These are phyloP conservation scores for Hypoxylon subgilvum DNA, from an alignment of 495 filamentous ascomycete genomes.

Conservation along the genomic window DNA sequence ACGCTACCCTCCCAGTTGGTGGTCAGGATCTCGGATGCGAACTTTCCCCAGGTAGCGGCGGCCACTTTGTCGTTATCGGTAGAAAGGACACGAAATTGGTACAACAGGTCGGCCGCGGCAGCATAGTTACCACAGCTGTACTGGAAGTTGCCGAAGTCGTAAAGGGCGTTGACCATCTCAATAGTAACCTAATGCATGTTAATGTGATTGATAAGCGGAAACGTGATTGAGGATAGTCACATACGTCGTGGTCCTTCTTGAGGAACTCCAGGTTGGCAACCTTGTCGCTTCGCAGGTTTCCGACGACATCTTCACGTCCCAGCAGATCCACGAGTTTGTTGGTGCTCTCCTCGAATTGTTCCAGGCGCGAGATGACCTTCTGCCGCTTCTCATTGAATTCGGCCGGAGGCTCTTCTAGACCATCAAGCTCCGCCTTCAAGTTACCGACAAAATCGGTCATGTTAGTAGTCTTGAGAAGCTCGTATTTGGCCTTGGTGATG, in stretches of 20 bases:
- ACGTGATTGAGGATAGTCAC: conserved; percentile 22
- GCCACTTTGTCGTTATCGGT: conserved; percentile 97
- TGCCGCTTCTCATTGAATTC: conserved; percentile 88
- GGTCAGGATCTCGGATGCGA: conserved; percentile 90
- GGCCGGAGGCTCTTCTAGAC: conserved; percentile 74
- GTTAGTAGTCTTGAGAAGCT: conserved; percentile 92
- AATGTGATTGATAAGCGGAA: conserved; percentile 18
- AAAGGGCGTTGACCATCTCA: conserved; percentile 93
- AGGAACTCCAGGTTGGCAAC: conserved; percentile 94
- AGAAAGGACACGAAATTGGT: conserved; percentile 94
- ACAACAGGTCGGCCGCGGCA: conserved; percentile 85
- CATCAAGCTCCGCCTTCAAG: conserved; percentile 84
- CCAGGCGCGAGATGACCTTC: conserved; percentile 80
- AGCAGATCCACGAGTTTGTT: conserved; percentile 83
- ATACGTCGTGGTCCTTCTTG: conserved; percentile 87
- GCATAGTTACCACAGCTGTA: conserved; percentile 94
- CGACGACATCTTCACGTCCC: conserved; percentile 83
- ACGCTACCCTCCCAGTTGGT: conserved; percentile 95
- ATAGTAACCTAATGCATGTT: conserved; percentile 67
- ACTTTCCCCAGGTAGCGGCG: conserved; percentile 93
- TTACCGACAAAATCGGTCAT: conserved; percentile 97
- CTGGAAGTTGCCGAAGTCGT: conserved; percentile 92
- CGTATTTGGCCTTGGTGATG: conserved; percentile 82
- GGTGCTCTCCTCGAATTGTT: conserved; percentile 82
- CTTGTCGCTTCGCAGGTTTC: conserved; percentile 90